phyloP scores from a whole-genome alignment of 129 eudicot genomes.

The Scalesia atractyloides region DNA sequence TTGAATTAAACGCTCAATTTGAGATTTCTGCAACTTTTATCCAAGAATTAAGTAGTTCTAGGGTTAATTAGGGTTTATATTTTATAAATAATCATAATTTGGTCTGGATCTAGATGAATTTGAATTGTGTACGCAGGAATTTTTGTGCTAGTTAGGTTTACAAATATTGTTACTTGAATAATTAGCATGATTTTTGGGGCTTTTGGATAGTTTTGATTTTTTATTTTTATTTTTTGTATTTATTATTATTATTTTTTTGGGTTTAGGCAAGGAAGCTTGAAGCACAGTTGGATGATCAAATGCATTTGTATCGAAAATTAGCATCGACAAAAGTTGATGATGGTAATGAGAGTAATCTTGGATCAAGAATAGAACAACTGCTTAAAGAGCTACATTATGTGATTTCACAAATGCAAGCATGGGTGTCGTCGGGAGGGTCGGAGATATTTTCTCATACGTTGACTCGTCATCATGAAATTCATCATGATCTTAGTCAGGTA shows the following conservation, averaged over 20 bases:
- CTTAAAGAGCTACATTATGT: slow-evolving; percentile 82
- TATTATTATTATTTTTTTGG: not conserved
- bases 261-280: slow-evolving; percentile 93
- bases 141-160: too few species aligned
- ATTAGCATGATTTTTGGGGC: not conserved
- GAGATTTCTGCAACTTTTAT: not conserved
- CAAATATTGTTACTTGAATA: not conserved
- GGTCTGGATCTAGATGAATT: slow-evolving; percentile 21
- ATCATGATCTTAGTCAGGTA: slow-evolving; percentile 97
- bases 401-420: slow-evolving; percentile 87
- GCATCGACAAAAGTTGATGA: slow-evolving; percentile 64
- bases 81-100: slow-evolving; percentile 8
- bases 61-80: slow-evolving; percentile 26
- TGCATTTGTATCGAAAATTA: slow-evolving; percentile 82
- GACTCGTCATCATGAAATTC: slow-evolving; percentile 96
- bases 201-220: not conserved
- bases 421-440: slow-evolving; percentile 97
- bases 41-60: not conserved
- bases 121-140: not conserved
- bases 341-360: slow-evolving; percentile 63
- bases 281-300: slow-evolving; percentile 95
- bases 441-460: slow-evolving; percentile 97
- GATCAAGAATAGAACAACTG: slow-evolving; percentile 71
- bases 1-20: slow-evolving; percentile 5
- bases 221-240: not conserved